Percentiles rank a stretch among this genome's conserved stretches.
phyloP scores from a whole-genome alignment of 371 early-diverging fungal species.

The Mucor mucedo region DNA sequence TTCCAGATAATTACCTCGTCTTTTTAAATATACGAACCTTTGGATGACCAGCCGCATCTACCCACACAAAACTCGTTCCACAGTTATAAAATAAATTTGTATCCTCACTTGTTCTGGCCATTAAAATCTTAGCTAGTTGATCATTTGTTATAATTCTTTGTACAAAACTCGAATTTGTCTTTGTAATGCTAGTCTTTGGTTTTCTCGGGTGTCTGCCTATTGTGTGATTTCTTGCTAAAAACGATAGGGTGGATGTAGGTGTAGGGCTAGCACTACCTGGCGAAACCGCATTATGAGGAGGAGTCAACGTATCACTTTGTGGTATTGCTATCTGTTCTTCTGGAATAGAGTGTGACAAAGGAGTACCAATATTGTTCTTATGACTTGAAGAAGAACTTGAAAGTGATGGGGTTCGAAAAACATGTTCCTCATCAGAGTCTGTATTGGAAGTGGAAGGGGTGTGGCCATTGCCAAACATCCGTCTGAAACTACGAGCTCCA shows the following conservation, averaged over 20 bases:
- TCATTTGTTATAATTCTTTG: slow-evolving; percentile 82
- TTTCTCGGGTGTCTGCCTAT: slow-evolving; percentile 36
- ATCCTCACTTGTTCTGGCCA: slow-evolving; percentile 69
- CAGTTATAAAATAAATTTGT: slow-evolving; percentile 86
- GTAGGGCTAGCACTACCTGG: slow-evolving; percentile 14
- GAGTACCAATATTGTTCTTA: slow-evolving; percentile 17
- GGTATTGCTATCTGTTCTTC: slow-evolving; percentile 19
- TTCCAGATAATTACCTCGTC: neutral
- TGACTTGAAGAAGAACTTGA: slow-evolving; percentile 38
- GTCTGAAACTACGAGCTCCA: slow-evolving; percentile 42
- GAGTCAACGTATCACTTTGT: too few species aligned
- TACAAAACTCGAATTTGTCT: slow-evolving; percentile 79
- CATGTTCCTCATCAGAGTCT: slow-evolving; percentile 36
- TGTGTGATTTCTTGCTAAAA: slow-evolving; percentile 35
- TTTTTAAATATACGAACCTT: slow-evolving; percentile 47
- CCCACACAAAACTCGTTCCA: slow-evolving; percentile 81
- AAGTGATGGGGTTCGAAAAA: slow-evolving; percentile 32
- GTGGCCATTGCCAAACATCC: slow-evolving; percentile 25
- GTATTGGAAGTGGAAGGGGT: slow-evolving; percentile 1
- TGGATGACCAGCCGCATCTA: slow-evolving; percentile 70
- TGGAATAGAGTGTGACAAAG: slow-evolving; percentile 22
- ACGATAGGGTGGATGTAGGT: slow-evolving; percentile 38
- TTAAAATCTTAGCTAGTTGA: slow-evolving; percentile 78
- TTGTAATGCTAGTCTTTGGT: slow-evolving; percentile 64
- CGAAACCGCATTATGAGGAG: neutral